Percentiles rank a stretch among this genome's conserved stretches.
Evolutionary conservation across 208 protist genomes (phyloP).

Genomic region (Trypanosoma vivax): DNA sequence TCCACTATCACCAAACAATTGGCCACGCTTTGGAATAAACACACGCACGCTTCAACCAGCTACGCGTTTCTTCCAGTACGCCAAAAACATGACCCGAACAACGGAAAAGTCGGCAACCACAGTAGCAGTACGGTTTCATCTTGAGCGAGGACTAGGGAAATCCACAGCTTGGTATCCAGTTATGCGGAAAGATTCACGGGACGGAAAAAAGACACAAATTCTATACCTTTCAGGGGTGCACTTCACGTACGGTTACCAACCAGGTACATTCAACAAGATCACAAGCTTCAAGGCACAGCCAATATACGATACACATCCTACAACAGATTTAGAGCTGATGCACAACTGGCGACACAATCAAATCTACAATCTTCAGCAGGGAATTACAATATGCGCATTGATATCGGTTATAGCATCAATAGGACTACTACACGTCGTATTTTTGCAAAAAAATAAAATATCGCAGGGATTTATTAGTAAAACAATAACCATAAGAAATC

Average conservation of each 20-base stretch:
- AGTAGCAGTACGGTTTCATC: slow-evolving; percentile 46
- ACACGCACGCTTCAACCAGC: slow-evolving; percentile 23
- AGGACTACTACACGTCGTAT: slow-evolving; percentile 27
- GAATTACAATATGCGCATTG: slow-evolving; percentile 37
- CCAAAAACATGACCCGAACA: slow-evolving; percentile 2
- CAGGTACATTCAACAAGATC: slow-evolving; percentile 36
- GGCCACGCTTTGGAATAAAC: slow-evolving; percentile 56
- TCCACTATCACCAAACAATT: slow-evolving; percentile 29
- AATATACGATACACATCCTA: slow-evolving; percentile 24
- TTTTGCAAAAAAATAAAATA: slow-evolving; percentile 23
- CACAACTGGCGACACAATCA: slow-evolving; percentile 64
- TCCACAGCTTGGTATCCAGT: slow-evolving; percentile 75
- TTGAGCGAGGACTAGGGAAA: slow-evolving; percentile 48
- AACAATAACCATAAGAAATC: slow-evolving; percentile 30
- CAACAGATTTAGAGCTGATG: slow-evolving; percentile 25
- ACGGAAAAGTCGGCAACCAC: slow-evolving; percentile 29
- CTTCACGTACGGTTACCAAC: slow-evolving; percentile 63
- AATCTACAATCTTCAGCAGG: slow-evolving; percentile 51
- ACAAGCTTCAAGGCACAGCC: slow-evolving; percentile 38
- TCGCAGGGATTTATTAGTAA: slow-evolving; percentile 30
- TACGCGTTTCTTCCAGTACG: slow-evolving; percentile 8
- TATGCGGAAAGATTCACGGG: slow-evolving; percentile 1
- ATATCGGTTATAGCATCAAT: slow-evolving; percentile 29
- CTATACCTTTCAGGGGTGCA: slow-evolving; percentile 31
- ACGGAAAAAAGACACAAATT: slow-evolving; percentile 8